A percentile compares a stretch with the other conserved stretches of the same genome.
These are phyloP conservation scores for Dothideomycetidae sp. DNA, from an alignment of 2,329 filamentous ascomycete species.

Conservation along the genomic window DNA sequence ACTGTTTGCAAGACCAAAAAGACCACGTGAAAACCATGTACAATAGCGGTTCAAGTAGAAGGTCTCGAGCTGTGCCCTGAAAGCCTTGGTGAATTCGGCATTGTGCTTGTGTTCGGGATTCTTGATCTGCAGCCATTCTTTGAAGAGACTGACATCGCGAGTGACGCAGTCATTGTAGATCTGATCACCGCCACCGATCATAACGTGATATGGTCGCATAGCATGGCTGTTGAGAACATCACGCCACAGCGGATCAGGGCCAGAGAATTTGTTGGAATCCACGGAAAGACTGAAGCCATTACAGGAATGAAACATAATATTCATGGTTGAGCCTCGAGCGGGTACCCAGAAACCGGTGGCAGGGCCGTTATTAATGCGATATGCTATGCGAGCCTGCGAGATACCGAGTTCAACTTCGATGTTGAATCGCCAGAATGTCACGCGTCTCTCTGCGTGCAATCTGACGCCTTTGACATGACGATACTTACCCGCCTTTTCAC, in stretches of 20 bases:
- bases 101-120: slow-evolving; percentile 68
- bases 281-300: slow-evolving; percentile 83
- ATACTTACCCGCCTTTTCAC: slow-evolving; percentile 67
- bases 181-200: slow-evolving; percentile 94
- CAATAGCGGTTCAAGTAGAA: slow-evolving; percentile 84
- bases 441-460: slow-evolving; percentile 70
- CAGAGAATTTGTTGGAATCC: slow-evolving; percentile 66
- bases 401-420: slow-evolving; percentile 75
- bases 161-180: slow-evolving; percentile 87
- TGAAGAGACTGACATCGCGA: slow-evolving; percentile 60
- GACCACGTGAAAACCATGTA: slow-evolving; percentile 90
- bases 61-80: slow-evolving; percentile 76
- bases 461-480: slow-evolving; percentile 71
- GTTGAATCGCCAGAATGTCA: slow-evolving; percentile 96
- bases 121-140: slow-evolving; percentile 69
- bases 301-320: slow-evolving; percentile 97
- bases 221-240: slow-evolving; percentile 91
- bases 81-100: slow-evolving; percentile 59
- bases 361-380: slow-evolving; percentile 86
- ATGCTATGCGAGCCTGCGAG: slow-evolving; percentile 73
- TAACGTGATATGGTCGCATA: slow-evolving; percentile 85
- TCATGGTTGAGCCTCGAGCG: slow-evolving; percentile 72
- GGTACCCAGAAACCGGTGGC: slow-evolving; percentile 92
- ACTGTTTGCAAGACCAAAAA: slow-evolving; percentile 82
- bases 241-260: slow-evolving; percentile 91